Evolutionary conservation across 192 early-diverging fungal species (phyloP), one percentile per base, ranked within the genome.

Genomic region (Coemansia nantahalensis): DNA sequence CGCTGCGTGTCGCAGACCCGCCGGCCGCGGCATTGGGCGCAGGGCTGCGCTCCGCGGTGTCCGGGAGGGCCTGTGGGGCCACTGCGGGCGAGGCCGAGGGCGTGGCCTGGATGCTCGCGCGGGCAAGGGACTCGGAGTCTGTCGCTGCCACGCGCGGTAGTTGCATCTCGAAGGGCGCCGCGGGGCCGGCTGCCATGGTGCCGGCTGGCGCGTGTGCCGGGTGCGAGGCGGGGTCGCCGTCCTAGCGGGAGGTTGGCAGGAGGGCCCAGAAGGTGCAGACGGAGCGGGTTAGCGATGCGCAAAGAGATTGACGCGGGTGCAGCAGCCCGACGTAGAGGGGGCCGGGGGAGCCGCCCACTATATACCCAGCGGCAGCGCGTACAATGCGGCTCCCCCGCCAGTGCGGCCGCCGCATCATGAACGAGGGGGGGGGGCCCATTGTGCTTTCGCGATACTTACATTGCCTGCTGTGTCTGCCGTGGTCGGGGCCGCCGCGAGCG

Each of bases 111-210:
- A 51, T 35, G 44, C 68, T 72, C 28, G 53, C 68, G 11, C 35
- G 56, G 0, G 62, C 68, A 16, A 72, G 31, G 17, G 44, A 51
- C 3, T 72, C 68, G 7, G 68, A 62, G 22, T 72, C 68, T 8
- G 51, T 41, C 9, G 37, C 36, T 7, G 44, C 30, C 17, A 13
- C 53, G n/a, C n/a, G n/a, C 39, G 51, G 26, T 22, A 30, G 42
- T 21, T 45, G 49, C 24, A 48, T 47, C 23, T 33, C 19, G 12
- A 47, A 42, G 37, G 36, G 48, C 43, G 33, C 7, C 26, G 9
- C 24, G 36, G 8, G 48, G 22, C 33, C 26, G 26, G 3, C 26
- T 28, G 26, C 26, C 26, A 28, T n/a, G 12, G 24, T 36, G 33
- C 15, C 14, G 8, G 10, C 23, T 2, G 48, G 8, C 4, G 35